Conservation (phyloP, 345 rosid species). For the Gossypium bickii region DNA sequence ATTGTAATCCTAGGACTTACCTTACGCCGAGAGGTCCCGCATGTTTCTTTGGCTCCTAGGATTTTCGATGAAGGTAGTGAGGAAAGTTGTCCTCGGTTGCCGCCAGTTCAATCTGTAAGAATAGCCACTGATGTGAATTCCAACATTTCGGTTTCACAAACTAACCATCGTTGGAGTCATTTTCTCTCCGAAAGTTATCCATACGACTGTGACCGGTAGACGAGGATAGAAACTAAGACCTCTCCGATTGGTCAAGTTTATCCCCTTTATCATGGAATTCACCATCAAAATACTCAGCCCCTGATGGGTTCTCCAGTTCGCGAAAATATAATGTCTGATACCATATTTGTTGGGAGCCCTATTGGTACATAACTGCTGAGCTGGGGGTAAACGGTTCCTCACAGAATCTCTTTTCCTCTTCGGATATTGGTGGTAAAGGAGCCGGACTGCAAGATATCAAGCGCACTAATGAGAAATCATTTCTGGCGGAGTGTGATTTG, state of each 20-base stretch:
- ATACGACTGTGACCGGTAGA: conserved; percentile 25
- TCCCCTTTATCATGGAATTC: conserved; percentile 65
- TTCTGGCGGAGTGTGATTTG: conserved; percentile 57
- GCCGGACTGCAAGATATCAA: conserved; percentile 20
- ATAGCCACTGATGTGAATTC: conserved; percentile 17
- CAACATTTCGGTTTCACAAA: conserved; percentile 23
- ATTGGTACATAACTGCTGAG: conserved; percentile 37
- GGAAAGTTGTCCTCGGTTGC: conserved; percentile 31
- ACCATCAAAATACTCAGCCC: conserved; percentile 30
- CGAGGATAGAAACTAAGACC: conserved; percentile 30
- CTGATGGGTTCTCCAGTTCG: conserved; percentile 30
- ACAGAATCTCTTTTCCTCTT: conserved; percentile 27
- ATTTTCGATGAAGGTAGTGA: conserved; percentile 27
- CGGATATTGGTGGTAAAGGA: conserved; percentile 24
- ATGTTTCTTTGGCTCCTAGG: conserved; percentile 35
- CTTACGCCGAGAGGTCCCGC: conserved; percentile 62
- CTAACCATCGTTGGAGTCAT: conserved; percentile 29
- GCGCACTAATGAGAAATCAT: conserved; percentile 27
- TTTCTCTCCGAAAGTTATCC: conserved; percentile 32
- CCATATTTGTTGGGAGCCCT: conserved; percentile 66
- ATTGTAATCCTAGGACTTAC: conserved; percentile 73
- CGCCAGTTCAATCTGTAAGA: conserved; percentile 29
- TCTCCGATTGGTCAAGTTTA: conserved; percentile 49
- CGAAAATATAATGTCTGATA: conserved; percentile 25
- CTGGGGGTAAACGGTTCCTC: conserved; percentile 27